A percentile compares a stretch with the other conserved stretches of the same genome.
Conservation (phyloP, 2,329 filamentous ascomycete genomes). For the Ceratocystis alfenasii region DNA sequence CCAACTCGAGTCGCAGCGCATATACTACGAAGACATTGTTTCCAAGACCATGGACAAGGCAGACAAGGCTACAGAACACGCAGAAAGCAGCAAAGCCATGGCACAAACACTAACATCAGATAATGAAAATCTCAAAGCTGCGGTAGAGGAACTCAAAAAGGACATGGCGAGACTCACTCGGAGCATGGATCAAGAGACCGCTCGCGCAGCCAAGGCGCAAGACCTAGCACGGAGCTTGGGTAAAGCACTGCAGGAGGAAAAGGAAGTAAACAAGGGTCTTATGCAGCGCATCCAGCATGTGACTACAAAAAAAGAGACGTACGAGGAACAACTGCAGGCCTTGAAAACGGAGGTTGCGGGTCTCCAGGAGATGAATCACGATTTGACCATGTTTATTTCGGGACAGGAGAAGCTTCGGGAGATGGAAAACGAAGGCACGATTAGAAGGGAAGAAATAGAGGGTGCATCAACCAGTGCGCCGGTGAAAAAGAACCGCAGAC, state of each 20-base stretch:
- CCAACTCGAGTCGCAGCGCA: slow-evolving; percentile 82
- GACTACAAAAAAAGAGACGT: slow-evolving; percentile 46
- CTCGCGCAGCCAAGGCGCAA: slow-evolving; percentile 58
- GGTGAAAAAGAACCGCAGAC: slow-evolving; percentile 44
- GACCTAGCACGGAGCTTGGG: slow-evolving; percentile 64
- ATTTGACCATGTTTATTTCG: slow-evolving; percentile 77
- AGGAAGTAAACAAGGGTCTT: slow-evolving; percentile 67
- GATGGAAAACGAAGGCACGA: slow-evolving; percentile 47
- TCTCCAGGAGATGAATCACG: slow-evolving; percentile 73
- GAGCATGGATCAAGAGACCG: slow-evolving; percentile 56
- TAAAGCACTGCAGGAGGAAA: slow-evolving; percentile 73
- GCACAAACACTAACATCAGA: slow-evolving; percentile 26
- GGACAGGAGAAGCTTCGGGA: slow-evolving; percentile 69
- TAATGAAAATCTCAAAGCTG: slow-evolving; percentile 21
- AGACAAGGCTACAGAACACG: slow-evolving; percentile 54
- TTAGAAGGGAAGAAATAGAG: slow-evolving; percentile 58
- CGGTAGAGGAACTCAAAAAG: slow-evolving; percentile 23
- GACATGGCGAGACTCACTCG: slow-evolving; percentile 40
- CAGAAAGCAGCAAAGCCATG: slow-evolving; percentile 47
- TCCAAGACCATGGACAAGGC: slow-evolving; percentile 85
- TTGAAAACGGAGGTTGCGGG: slow-evolving; percentile 56
- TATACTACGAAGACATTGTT: slow-evolving; percentile 89
- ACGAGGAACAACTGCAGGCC: slow-evolving; percentile 46
- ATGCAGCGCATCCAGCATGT: slow-evolving; percentile 71
- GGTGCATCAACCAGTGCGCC: slow-evolving; percentile 59